Percentiles rank a stretch among this genome's conserved stretches.
Evolutionary conservation across 2,329 filamentous ascomycete species (phyloP).

Genomic region (Fusarium nelsonii): DNA sequence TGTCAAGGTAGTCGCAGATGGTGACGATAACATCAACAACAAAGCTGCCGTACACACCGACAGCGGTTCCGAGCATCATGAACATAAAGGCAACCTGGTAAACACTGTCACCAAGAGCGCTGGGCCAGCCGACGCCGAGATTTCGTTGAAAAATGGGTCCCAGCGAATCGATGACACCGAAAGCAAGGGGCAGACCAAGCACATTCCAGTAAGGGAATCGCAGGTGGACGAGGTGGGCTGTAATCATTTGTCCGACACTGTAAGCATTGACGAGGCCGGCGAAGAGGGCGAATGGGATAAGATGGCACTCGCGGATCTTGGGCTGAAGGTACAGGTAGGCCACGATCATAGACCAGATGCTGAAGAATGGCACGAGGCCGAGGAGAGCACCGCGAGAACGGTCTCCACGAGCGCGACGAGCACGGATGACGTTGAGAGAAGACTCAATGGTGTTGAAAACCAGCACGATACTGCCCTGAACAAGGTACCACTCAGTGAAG

Average conservation of each 20-base stretch:
- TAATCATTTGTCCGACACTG: constrained; percentile 95
- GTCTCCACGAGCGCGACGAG: constrained; percentile 80
- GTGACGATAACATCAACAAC: constrained; percentile 97
- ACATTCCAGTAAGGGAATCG: constrained; percentile 93
- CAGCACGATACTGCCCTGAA: constrained; percentile 84
- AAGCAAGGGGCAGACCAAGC: constrained; percentile 79
- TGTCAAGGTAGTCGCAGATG: constrained; percentile 98
- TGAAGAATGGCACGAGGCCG: constrained; percentile 84
- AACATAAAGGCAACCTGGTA: constrained; percentile 95
- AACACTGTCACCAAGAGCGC: constrained; percentile 77
- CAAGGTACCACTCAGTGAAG: constrained; percentile 93
- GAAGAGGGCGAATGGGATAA: constrained; percentile 91
- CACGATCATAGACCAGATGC: constrained; percentile 80
- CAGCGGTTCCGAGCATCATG: constrained; percentile 82
- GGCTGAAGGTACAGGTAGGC: constrained; percentile 89
- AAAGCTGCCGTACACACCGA: constrained; percentile 97
- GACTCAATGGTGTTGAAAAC: constrained; percentile 86
- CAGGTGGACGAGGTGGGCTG: constrained; percentile 88
- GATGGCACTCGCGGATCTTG: constrained; percentile 81
- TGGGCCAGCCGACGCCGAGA: constrained; percentile 79
- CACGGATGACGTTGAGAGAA: constrained; percentile 85
- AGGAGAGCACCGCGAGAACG: constrained; percentile 79
- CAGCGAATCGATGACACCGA: constrained; percentile 82
- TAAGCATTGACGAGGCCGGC: constrained; percentile 93
- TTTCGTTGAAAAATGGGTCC: constrained; percentile 74